Conservation (phyloP, 78 protist species). For the Emiliania huxleyi region DNA sequence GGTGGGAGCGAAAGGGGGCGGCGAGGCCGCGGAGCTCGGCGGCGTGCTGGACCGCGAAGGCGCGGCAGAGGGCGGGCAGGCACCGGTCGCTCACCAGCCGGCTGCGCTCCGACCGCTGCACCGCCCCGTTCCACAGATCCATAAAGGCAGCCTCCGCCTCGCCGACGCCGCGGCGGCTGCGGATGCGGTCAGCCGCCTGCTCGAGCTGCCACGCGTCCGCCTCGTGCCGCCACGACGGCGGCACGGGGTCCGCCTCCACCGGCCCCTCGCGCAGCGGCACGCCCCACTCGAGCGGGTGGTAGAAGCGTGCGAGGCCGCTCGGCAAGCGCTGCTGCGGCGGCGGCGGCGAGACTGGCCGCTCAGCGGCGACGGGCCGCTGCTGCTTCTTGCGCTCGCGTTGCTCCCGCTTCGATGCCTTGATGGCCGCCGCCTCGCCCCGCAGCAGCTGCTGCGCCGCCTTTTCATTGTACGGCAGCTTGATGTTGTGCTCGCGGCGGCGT, state of each 20-base stretch:
- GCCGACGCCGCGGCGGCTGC: neutral
- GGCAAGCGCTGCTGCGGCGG: neutral
- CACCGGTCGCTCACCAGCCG: neutral
- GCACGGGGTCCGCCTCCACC: neutral
- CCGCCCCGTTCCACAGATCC: neutral
- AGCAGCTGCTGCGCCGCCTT: neutral
- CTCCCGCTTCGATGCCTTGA: neutral
- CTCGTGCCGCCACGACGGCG: neutral
- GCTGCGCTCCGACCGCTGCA: neutral
- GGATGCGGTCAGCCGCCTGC: neutral
- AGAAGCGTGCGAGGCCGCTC: neutral
- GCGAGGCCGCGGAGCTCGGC: neutral
- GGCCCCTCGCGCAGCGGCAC: neutral
- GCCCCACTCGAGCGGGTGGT: neutral
- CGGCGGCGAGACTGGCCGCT: no score
- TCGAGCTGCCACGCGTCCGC: neutral
- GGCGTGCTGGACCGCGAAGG: neutral
- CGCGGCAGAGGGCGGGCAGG: neutral
- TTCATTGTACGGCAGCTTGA: neutral
- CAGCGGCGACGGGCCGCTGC: no score
- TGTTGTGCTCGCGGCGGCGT: neutral
- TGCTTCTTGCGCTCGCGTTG: neutral
- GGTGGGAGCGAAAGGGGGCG: neutral
- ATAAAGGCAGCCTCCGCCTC: neutral
- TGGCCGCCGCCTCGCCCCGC: neutral